Percentiles rank a stretch among this genome's conserved stretches.
Conservation (phyloP, 257 asterid genomes). For the Przewalskia tangutica region DNA sequence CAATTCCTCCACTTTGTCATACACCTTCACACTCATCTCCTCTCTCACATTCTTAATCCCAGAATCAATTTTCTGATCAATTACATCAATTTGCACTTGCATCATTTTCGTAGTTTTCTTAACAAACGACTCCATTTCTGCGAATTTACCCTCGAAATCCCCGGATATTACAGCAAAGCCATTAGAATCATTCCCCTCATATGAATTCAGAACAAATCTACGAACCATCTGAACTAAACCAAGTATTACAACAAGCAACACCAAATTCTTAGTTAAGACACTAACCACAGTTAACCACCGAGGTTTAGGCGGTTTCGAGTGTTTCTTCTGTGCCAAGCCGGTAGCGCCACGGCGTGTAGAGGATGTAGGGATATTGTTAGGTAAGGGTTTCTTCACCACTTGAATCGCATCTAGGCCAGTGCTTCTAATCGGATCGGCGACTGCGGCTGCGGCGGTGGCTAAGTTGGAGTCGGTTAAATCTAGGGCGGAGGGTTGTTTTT, state of each 20-base stretch:
- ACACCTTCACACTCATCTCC: constrained; percentile 47
- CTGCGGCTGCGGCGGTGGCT: constrained; percentile 7
- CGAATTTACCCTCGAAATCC: constrained; percentile 47
- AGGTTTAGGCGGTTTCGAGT: constrained; percentile 37
- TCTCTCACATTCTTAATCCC: constrained; percentile 31
- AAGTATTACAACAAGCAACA: constrained; percentile 33
- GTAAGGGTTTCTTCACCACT: constrained; percentile 24
- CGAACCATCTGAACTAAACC: constrained; percentile 51
- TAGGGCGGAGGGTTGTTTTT: constrained; percentile 21
- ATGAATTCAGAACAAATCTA: constrained; percentile 27
- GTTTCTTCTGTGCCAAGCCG: constrained; percentile 21
- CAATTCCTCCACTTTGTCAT: constrained; percentile 26
- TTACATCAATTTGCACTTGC: constrained; percentile 74
- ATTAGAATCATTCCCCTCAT: constrained; percentile 6
- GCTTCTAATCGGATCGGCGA: constrained; percentile 16
- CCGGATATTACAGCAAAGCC: constrained; percentile 35
- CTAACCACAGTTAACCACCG: constrained; percentile 61
- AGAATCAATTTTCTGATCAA: constrained; percentile 47
- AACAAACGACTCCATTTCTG: constrained; percentile 49
- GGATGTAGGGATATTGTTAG: constrained; percentile 8
- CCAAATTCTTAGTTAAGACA: constrained; percentile 46
- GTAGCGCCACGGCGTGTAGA: constrained; percentile 24
- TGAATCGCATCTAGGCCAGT: constrained; percentile 18
- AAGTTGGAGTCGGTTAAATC: constrained; percentile 24
- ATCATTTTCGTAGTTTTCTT: constrained; percentile 46